Percentiles rank a stretch among this genome's conserved stretches.
These are phyloP conservation scores for Syzygium malaccense DNA, from an alignment of 441 rosid genomes.

Conservation along the genomic window DNA sequence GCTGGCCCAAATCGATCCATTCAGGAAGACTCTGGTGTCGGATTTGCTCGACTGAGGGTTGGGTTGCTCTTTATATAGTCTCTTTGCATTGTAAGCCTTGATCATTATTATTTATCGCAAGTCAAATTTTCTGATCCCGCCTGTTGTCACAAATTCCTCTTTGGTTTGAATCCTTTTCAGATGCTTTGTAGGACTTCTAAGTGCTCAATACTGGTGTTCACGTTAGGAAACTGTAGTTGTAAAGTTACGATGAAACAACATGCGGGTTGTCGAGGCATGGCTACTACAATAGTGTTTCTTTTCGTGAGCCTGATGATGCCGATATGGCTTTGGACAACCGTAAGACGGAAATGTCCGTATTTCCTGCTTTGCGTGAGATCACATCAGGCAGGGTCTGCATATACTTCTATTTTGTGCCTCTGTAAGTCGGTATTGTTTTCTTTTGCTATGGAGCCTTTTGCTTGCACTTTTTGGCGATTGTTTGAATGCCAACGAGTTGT, in stretches of 20 bases:
- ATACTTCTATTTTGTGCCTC: background rate
- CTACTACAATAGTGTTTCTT: background rate
- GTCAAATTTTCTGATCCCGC: background rate
- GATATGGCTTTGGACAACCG: background rate
- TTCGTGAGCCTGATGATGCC: background rate
- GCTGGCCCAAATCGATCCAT: background rate
- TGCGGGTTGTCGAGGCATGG: background rate
- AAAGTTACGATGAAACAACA: background rate
- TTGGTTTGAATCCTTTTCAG: background rate
- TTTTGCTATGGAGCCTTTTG: background rate
- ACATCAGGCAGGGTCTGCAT: background rate
- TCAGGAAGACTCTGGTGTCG: conserved; percentile 1
- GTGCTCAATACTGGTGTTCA: background rate
- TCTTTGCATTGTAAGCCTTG: background rate
- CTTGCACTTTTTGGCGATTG: background rate
- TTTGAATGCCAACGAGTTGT: background rate
- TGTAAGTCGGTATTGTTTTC: background rate
- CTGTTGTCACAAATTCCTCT: background rate
- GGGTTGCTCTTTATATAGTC: background rate
- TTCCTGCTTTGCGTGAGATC: background rate
- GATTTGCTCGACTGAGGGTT: conserved; percentile 6
- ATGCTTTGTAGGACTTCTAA: background rate
- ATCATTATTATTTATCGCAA: background rate
- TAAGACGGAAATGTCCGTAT: background rate
- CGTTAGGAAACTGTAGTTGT: background rate